These are phyloP conservation scores for Vaccinium myrtillus DNA, from an alignment of 148 eudicot genomes.

Conservation along the genomic window DNA sequence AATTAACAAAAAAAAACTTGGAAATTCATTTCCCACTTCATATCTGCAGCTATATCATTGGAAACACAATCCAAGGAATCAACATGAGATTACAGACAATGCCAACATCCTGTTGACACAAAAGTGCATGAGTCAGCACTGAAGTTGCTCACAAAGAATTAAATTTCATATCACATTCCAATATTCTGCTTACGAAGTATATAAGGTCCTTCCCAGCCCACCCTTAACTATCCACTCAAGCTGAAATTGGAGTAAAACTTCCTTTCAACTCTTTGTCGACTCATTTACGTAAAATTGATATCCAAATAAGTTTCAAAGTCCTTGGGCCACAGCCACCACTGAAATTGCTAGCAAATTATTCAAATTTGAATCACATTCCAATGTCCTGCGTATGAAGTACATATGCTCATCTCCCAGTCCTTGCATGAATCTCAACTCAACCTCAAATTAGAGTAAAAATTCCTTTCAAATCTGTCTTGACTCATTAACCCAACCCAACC, in stretches of 20 bases:
- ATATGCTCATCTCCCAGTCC: background rate
- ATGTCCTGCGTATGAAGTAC: background rate
- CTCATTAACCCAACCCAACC: background rate
- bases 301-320: background rate
- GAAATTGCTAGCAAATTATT: background rate
- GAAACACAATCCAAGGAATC: background rate
- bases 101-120: background rate
- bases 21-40: too few species aligned
- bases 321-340: background rate
- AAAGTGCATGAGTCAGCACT: background rate
- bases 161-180: background rate
- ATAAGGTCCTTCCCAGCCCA: background rate
- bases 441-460: background rate
- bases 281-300: background rate
- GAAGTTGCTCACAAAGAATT: background rate
- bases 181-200: background rate
- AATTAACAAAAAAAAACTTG: too few species aligned
- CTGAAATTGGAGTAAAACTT: background rate
- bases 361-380: background rate
- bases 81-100: background rate
- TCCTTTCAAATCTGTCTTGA: background rate
- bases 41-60: too few species aligned
- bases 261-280: background rate
- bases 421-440: background rate
- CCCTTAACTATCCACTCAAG: background rate